Conservation (phyloP, 371 early-diverging fungal species). For the Coelomomyces lativittatus region DNA sequence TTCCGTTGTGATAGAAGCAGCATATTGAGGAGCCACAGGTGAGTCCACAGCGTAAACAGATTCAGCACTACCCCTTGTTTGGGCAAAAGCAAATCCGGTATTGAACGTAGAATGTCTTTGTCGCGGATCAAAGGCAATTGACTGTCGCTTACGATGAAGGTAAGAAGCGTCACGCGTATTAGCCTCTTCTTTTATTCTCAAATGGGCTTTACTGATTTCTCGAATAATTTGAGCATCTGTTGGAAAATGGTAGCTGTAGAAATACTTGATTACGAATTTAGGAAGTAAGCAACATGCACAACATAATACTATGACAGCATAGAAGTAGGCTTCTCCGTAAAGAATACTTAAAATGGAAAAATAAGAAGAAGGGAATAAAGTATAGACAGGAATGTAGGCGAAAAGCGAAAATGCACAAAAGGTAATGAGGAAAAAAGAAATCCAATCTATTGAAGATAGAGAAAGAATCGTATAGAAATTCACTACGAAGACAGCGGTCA, state of each 20-base stretch:
- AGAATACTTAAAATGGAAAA: slow-evolving; percentile 49
- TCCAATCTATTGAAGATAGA: slow-evolving; percentile 49
- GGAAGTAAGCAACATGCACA: slow-evolving; percentile 61
- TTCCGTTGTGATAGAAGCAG: no score
- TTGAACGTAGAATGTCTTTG: no score
- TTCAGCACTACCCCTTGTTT: background rate
- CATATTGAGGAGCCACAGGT: no score
- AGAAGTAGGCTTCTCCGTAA: slow-evolving; percentile 58
- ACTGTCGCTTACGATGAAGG: no score
- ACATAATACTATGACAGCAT: slow-evolving; percentile 62
- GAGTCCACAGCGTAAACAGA: background rate
- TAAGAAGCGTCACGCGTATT: no score
- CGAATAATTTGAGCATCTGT: background rate
- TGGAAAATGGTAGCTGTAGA: slow-evolving; percentile 11
- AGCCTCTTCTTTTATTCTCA: no score
- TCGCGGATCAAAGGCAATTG: no score
- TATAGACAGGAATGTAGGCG: slow-evolving; percentile 59
- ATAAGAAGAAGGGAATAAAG: slow-evolving; percentile 50
- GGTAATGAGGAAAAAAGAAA: slow-evolving; percentile 28
- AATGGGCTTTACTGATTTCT: no score
- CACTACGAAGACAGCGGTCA: slow-evolving; percentile 50
- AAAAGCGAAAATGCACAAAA: slow-evolving; percentile 56
- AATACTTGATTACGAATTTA: slow-evolving; percentile 81
- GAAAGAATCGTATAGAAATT: slow-evolving; percentile 61
- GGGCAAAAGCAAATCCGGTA: slow-evolving; percentile 1